Conservation (phyloP, 208 protist species). For the Trichomonas vaginalis region DNA sequence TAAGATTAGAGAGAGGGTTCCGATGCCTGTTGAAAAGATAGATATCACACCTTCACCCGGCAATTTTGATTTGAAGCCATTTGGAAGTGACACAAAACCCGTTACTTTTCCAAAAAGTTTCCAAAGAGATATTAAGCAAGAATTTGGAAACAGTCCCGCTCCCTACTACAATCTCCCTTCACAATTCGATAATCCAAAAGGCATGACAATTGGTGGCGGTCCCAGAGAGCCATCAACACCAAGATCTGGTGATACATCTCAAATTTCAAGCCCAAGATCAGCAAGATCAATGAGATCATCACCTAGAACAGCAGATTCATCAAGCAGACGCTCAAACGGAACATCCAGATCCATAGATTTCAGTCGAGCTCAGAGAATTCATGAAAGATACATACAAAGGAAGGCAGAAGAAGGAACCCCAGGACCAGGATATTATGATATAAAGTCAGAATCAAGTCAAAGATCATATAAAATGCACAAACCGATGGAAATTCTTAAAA, state of each 20-base stretch:
- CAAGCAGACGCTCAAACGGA: background rate
- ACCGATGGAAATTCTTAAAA: background rate
- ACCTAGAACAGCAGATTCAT: background rate
- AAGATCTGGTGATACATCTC: background rate
- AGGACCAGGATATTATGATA: background rate
- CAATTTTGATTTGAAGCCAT: background rate
- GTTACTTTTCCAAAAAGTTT: background rate
- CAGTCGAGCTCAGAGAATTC: background rate
- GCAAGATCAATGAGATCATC: background rate
- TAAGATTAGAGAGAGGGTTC: background rate
- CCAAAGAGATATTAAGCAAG: background rate
- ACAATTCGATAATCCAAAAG: background rate
- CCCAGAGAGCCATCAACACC: background rate
- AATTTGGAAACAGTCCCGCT: background rate
- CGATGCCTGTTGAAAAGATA: background rate
- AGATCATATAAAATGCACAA: background rate
- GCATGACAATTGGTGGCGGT: background rate
- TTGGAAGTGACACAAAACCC: background rate
- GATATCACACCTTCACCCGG: background rate
- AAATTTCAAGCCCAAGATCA: too few species aligned
- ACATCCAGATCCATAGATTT: background rate
- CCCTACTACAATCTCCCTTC: background rate
- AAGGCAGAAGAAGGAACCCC: background rate
- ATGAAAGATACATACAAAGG: background rate
- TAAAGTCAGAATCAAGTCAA: background rate